phyloP scores from a whole-genome alignment of 2,329 filamentous ascomycete genomes.

The Epichloe hybrida region DNA sequence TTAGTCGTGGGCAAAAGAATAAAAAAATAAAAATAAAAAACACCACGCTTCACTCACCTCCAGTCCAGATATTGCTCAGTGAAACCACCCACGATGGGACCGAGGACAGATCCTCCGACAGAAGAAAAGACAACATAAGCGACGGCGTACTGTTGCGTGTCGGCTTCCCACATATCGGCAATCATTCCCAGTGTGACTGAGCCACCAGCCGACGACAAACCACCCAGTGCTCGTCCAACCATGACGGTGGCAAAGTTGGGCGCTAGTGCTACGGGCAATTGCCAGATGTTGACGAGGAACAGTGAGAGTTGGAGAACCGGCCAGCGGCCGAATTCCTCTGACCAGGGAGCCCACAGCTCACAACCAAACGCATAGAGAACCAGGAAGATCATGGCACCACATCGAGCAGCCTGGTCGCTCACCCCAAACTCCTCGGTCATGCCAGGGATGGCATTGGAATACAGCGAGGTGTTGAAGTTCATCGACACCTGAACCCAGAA shows the following conservation, averaged over 20 bases:
- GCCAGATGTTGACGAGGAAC: conserved; percentile 65
- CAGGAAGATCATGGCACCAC: conserved; percentile 66
- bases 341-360: conserved; percentile 81
- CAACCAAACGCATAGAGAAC: conserved; percentile 75
- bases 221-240: conserved; percentile 56
- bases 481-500: conserved; percentile 63
- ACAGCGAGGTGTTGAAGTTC: conserved; percentile 67
- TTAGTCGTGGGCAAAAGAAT: too few species aligned
- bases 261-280: conserved; percentile 57
- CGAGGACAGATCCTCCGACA: conserved; percentile 62
- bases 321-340: conserved; percentile 67
- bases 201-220: conserved; percentile 57
- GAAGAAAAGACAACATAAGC: conserved; percentile 68
- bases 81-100: conserved; percentile 68
- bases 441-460: conserved; percentile 53
- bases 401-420: conserved; percentile 53
- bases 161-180: conserved; percentile 58
- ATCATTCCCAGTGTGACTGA: conserved; percentile 65
- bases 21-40: not conserved
- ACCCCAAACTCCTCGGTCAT: conserved; percentile 56
- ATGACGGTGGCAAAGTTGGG: conserved; percentile 60
- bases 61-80: conserved; percentile 53
- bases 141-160: conserved; percentile 61
- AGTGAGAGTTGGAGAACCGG: conserved; percentile 61
- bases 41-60: conserved; percentile 29